phyloP scores from a whole-genome alignment of 495 filamentous ascomycete genomes.

The Penicillium bialowiezense region DNA sequence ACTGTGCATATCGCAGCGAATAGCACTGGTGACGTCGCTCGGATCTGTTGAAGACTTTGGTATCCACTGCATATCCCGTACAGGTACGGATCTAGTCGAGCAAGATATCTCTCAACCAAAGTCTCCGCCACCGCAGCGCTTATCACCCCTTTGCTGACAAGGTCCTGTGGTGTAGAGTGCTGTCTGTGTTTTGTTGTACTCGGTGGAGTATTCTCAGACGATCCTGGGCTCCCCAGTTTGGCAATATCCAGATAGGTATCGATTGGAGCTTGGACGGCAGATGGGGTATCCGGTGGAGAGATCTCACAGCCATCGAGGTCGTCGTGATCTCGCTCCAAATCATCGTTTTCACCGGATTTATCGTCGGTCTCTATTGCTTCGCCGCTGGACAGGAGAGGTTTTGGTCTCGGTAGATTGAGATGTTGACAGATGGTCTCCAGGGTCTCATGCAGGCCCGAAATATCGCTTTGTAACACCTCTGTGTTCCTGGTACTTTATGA shows the following conservation, averaged over 20 bases:
- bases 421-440: slow-evolving; percentile 14
- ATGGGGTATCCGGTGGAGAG: slow-evolving; percentile 28
- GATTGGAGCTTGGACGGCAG: slow-evolving; percentile 37
- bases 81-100: slow-evolving; percentile 41
- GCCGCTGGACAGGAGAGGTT: slow-evolving; percentile 11
- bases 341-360: slow-evolving; percentile 9
- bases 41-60: slow-evolving; percentile 26
- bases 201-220: slow-evolving; percentile 21
- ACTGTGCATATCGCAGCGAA: slow-evolving; percentile 43
- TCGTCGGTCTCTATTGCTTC: slow-evolving; percentile 4
- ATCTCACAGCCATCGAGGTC: slow-evolving; percentile 27
- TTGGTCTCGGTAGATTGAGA: slow-evolving; percentile 14
- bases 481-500: slow-evolving; percentile 14
- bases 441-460: slow-evolving; percentile 9
- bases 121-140: slow-evolving; percentile 30
- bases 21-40: slow-evolving; percentile 30
- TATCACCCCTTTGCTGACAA: slow-evolving; percentile 38
- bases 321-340: slow-evolving; percentile 17
- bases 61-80: slow-evolving; percentile 40
- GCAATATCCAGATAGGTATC: slow-evolving; percentile 33
- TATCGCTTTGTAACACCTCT: slow-evolving; percentile 20
- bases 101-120: slow-evolving; percentile 36
- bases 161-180: slow-evolving; percentile 26
- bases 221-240: slow-evolving; percentile 23
- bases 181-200: slow-evolving; percentile 20